Evolutionary conservation across 768 basidiomycete species (phyloP).

Genomic region (Mycena crocata): DNA sequence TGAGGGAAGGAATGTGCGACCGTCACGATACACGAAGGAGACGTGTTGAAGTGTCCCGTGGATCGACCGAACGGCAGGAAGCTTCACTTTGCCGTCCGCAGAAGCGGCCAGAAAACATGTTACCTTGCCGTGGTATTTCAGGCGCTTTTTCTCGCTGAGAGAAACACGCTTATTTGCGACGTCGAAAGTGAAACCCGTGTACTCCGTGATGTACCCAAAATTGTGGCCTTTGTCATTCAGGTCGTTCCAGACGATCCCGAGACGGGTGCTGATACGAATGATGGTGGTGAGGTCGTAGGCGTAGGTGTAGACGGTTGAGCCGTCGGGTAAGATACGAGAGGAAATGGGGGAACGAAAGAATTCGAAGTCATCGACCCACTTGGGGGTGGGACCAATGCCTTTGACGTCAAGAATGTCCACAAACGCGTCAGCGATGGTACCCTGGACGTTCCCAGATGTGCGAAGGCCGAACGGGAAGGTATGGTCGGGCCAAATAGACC

Average conservation of each 20-base stretch:
- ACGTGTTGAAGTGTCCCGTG: neutral
- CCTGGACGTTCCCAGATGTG: neutral
- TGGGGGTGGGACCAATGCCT: slow-evolving; percentile 31
- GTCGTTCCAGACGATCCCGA: slow-evolving; percentile 11
- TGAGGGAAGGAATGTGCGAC: neutral
- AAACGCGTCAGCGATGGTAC: neutral
- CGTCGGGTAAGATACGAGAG: neutral
- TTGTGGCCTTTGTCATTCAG: neutral
- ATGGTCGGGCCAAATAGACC: slow-evolving; percentile 2
- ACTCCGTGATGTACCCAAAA: neutral
- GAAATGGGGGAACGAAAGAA: slow-evolving; percentile 35
- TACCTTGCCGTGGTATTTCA: neutral
- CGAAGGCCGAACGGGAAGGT: neutral
- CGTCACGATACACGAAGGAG: neutral
- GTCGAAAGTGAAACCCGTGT: neutral
- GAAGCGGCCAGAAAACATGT: neutral
- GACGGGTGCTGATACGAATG: neutral
- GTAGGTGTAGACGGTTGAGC: neutral
- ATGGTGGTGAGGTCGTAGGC: neutral
- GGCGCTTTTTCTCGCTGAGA: slow-evolving; percentile 2
- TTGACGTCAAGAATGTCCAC: slow-evolving; percentile 8
- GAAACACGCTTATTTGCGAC: neutral
- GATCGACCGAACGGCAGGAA: neutral
- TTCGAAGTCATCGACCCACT: slow-evolving; percentile 45
- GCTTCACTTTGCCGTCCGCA: neutral